Evolutionary conservation across 2,329 filamentous ascomycete species (phyloP), one percentile per base, ranked within the genome.

Genomic region (Colletotrichum sublineola): DNA sequence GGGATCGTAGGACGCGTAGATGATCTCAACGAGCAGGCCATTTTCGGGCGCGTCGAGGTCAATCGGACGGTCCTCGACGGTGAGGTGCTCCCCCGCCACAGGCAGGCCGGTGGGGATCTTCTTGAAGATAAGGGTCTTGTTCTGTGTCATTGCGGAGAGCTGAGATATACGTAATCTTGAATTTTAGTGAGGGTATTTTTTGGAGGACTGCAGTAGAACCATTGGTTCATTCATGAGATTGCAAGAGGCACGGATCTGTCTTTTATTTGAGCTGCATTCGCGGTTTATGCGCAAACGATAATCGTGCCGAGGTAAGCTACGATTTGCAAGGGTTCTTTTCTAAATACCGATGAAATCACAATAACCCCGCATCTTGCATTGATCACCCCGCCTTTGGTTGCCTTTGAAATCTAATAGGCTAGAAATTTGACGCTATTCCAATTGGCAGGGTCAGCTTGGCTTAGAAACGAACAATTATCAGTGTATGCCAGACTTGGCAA

Each of bases 1-100:
- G 1, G 94, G 94, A 81, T 97, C 94, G 82, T 92, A 92, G 42
- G 93, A 95, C 74, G 91, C 86, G 81, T 93, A 94, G 77, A 92
- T 87, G 76, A 92, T 88, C 83, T 94, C 89, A 74, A 92, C 83
- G 38, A 89, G 89, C 57, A 97, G 80, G 46, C 94, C 91, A 74
- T 93, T 92, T 52, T 88, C 81, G 31, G 90, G 87, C 6, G 87
- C 85, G 33, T 90, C 82, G 75, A 91, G 82, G 79, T 96, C 93
- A 74, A 95, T 90, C 15, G 89, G 86, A 71, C 88, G 87, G 75
- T 87, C 82, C 81, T 96, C 92, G 69, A 95, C 79, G n/a, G 82
- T 83, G 63, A 97, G 84, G 81, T 97, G 85, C 81, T 96, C 83
- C 60, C 93, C 94, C 2, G 90, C 81, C 44, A 93, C 88, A 20